These are phyloP conservation scores for Camptophora hylomeconis DNA, from an alignment of 2,329 filamentous ascomycete genomes.

Conservation along the genomic window DNA sequence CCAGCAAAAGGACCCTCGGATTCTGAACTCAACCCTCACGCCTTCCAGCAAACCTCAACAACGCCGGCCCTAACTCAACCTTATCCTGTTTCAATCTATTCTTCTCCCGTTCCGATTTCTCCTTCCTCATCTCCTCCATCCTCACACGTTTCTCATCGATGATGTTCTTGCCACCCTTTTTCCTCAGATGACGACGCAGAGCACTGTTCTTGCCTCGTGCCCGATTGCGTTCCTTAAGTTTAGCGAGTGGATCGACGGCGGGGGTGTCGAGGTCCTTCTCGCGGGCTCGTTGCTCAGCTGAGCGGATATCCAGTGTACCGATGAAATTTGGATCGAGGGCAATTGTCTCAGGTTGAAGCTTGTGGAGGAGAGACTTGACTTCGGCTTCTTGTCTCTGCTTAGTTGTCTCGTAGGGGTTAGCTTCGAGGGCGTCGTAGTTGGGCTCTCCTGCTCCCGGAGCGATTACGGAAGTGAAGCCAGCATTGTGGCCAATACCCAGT, in stretches of 20 bases:
- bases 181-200: conserved; percentile 74
- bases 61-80: conserved; percentile 69
- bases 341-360: conserved; percentile 94
- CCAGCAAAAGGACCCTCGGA: too few species aligned
- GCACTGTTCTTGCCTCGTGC: conserved; percentile 83
- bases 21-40: conserved; percentile 29
- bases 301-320: conserved; percentile 71
- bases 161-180: conserved; percentile 84
- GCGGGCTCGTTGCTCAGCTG: conserved; percentile 60
- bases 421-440: conserved; percentile 87
- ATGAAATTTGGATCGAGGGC: conserved; percentile 85
- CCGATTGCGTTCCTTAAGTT: conserved; percentile 41
- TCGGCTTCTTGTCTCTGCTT: conserved; percentile 90
- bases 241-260: conserved; percentile 39
- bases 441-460: conserved; percentile 92
- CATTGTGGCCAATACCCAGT: conserved; percentile 69
- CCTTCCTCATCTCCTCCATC: conserved; percentile 67
- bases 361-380: conserved; percentile 81
- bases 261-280: conserved; percentile 71
- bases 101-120: conserved; percentile 54
- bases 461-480: conserved; percentile 79
- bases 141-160: conserved; percentile 89
- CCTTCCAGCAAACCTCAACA: conserved; percentile 75
- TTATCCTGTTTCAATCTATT: conserved; percentile 53
- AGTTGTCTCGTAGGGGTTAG: conserved; percentile 86